A percentile compares a stretch with the other conserved stretches of the same genome.
These are phyloP conservation scores for Acrocalymma vagum DNA, from an alignment of 2,329 filamentous ascomycete species.

Conservation along the genomic window DNA sequence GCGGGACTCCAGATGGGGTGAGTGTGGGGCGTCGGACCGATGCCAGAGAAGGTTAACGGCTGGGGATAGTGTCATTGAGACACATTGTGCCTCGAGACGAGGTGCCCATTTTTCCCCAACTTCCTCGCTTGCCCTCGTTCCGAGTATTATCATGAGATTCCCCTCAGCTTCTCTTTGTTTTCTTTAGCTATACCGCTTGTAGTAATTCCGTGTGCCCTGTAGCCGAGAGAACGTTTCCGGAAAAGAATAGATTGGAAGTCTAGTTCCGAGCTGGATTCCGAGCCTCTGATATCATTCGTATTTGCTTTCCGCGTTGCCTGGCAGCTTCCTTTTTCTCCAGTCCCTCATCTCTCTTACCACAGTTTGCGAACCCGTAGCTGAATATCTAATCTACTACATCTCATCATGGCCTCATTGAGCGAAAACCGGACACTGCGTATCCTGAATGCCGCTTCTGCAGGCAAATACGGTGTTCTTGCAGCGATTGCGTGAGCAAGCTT, in stretches of 20 bases:
- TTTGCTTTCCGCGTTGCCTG: background rate
- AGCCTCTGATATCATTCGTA: slow-evolving; percentile 3
- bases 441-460: slow-evolving; percentile 63
- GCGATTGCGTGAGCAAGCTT: slow-evolving; percentile 39
- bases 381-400: background rate
- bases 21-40: slow-evolving; percentile 19
- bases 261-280: slow-evolving; percentile 10
- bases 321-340: background rate
- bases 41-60: slow-evolving; percentile 4
- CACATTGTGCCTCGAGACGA: slow-evolving; percentile 29
- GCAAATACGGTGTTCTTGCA: slow-evolving; percentile 67
- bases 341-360: background rate
- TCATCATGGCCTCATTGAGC: slow-evolving; percentile 20
- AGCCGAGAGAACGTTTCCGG: no score
- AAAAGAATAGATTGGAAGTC: slow-evolving; percentile 7
- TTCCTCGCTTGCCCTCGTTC: no score
- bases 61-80: background rate
- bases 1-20: slow-evolving; percentile 13
- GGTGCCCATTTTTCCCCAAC: slow-evolving; percentile 9
- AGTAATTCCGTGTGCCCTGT: no score
- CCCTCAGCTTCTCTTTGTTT: no score
- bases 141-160: no score
- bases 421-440: slow-evolving; percentile 52
- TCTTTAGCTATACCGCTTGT: no score
- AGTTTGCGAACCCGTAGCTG: no score